Percentiles rank a stretch among this genome's conserved stretches.
Conservation (phyloP, 495 filamentous ascomycete genomes). For the Neurospora sp. region DNA sequence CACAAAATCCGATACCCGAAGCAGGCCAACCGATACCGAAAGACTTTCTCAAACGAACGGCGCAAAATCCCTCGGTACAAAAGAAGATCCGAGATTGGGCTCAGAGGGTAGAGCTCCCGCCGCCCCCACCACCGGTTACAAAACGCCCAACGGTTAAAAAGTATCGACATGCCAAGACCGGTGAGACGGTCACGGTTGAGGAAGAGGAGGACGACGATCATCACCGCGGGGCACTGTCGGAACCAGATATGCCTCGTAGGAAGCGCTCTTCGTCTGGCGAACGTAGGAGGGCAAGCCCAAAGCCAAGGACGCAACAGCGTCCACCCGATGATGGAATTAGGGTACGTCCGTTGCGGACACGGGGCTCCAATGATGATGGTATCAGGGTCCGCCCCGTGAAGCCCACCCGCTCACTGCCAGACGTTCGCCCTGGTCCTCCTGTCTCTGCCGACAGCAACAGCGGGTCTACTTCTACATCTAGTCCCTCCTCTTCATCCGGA, state of each 20-base stretch:
- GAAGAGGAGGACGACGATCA: conserved; percentile 7
- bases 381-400: conserved; percentile 29
- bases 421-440: conserved; percentile 11
- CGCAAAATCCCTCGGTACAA: conserved; percentile 38
- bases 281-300: neutral
- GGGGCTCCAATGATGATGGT: conserved; percentile 13
- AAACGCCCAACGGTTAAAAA: conserved; percentile 8
- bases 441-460: conserved; percentile 13
- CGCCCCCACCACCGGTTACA: conserved; percentile 7
- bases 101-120: conserved; percentile 29
- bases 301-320: conserved; percentile 14
- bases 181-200: conserved; percentile 22
- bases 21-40: conserved; percentile 34
- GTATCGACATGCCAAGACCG: conserved; percentile 18
- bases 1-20: conserved; percentile 25
- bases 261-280: neutral
- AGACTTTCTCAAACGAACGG: conserved; percentile 38
- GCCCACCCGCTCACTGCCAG: conserved; percentile 14
- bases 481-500: conserved; percentile 21
- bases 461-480: conserved; percentile 13
- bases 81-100: conserved; percentile 46
- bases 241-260: neutral
- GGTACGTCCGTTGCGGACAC: conserved; percentile 4
- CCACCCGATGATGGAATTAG: conserved; percentile 23
- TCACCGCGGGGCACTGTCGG: conserved; percentile 6